Percentiles rank a stretch among this genome's conserved stretches.
Conservation (phyloP, 441 rosid species). For the Brassica balearica region DNA sequence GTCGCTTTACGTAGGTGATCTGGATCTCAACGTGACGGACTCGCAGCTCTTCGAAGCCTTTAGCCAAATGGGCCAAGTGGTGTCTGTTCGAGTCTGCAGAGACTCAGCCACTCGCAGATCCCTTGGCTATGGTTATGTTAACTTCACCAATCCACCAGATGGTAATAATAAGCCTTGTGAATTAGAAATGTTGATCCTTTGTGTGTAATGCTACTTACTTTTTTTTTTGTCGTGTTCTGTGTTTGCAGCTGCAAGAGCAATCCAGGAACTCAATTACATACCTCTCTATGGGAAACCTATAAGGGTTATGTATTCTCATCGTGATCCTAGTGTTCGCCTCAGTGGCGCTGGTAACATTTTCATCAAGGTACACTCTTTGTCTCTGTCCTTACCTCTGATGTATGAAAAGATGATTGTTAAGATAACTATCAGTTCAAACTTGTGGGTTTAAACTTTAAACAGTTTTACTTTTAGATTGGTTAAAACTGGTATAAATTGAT, state of each 20-base stretch:
- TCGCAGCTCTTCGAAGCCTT: constrained; percentile 49
- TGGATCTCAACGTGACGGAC: constrained; percentile 18
- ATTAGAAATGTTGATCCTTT: not conserved
- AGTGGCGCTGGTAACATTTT: constrained; percentile 80
- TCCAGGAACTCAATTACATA: constrained; percentile 72
- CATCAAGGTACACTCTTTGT: constrained; percentile 64
- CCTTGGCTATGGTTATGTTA: constrained; percentile 89
- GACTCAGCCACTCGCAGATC: constrained; percentile 76
- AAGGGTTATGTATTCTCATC: constrained; percentile 80
- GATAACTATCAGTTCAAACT: not conserved
- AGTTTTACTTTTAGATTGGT: not conserved
- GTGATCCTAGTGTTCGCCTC: constrained; percentile 52
- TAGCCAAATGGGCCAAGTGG: constrained; percentile 1
- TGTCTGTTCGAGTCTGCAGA: constrained; percentile 43
- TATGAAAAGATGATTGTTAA: not conserved
- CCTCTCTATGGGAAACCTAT: constrained; percentile 77
- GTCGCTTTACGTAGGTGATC: constrained; percentile 1
- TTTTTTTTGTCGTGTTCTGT: too few species aligned
- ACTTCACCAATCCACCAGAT: constrained; percentile 67
- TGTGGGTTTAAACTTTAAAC: not conserved
- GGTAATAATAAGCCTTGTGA: constrained; percentile 43
- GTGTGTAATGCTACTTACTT: not conserved
- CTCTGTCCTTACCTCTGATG: constrained; percentile 2
- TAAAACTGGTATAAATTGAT: not conserved
- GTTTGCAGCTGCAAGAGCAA: constrained; percentile 20